Evolutionary conservation across 31 red algal species (phyloP), one percentile per base, ranked within the genome.

Genomic region (Asparagopsis taxiformis): DNA sequence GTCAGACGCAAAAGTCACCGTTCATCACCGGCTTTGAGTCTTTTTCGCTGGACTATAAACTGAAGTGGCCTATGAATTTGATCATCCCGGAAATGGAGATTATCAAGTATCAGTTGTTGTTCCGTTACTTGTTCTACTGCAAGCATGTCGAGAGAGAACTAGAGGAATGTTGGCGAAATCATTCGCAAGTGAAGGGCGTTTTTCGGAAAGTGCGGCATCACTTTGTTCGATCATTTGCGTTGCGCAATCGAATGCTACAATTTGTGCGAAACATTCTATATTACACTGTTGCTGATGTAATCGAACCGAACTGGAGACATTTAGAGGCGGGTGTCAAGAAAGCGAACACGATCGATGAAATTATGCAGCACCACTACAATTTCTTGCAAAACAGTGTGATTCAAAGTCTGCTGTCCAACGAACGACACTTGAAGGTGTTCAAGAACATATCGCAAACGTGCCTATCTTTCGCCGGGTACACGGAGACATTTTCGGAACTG

Each of bases 111-210:
- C 82, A 87, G 72, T 57, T 87, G 25, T 22, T 87, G 20, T 87
- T 87, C 36, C 82, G 82, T 15, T 87, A 87, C 82, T 34, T 87
- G 43, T 70, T 87, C 28, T 68, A 77, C 53, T 65, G 60, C 82
- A 87, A 87, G 51, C 52, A 76, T 30, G 82, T 76, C 3, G 72
- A 75, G 72, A 58, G 82, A 7, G 70, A 69, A 37, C 62, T 87
- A 2, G 72, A 87, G 29, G 59, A 58, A 30, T 75, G 71, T 31
- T 87, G 82, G 82, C 56, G 44, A 7, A 21, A 59, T 20, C 77
- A 70, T 25, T 61, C 54, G 51, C 25, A 46, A 46, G 53, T 48
- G 9, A 70, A 68, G 24, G 50, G 65, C 5, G 49, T 64, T 29
- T 19, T 70, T 3, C 1, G 31, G 13, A 38, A 31, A 31, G 25